A percentile compares a stretch with the other conserved stretches of the same genome.
Conservation (phyloP, 2,329 filamentous ascomycete species). For the Dactylella cylindrospora region DNA sequence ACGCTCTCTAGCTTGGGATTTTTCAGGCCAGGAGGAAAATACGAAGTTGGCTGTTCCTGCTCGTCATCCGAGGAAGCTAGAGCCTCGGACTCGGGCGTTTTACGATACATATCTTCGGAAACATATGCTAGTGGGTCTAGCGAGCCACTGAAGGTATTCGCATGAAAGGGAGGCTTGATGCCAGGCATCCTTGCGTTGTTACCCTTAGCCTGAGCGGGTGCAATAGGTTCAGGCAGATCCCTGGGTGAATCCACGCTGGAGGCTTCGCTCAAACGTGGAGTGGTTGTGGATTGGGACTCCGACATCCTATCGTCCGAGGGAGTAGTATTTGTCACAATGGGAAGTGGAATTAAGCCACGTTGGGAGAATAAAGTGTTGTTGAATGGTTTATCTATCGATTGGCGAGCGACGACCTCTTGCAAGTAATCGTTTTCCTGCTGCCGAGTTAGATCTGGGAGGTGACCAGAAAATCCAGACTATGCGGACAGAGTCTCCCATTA, state of each 20-base stretch:
- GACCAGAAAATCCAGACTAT: constrained; percentile 43
- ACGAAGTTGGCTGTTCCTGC: constrained; percentile 65
- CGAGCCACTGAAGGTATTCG: constrained; percentile 36
- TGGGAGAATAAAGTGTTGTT: constrained; percentile 42
- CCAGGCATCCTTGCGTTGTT: constrained; percentile 42
- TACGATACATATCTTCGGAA: constrained; percentile 56
- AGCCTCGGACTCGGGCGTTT: constrained; percentile 91
- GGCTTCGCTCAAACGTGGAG: constrained; percentile 48
- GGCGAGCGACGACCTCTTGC: constrained; percentile 41
- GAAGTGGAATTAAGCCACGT: constrained; percentile 42
- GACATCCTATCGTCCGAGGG: constrained; percentile 44
- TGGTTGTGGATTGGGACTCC: constrained; percentile 46
- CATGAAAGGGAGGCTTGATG: constrained; percentile 40
- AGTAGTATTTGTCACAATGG: constrained; percentile 38
- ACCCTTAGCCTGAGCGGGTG: constrained; percentile 30
- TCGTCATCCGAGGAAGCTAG: constrained; percentile 95
- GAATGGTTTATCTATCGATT: constrained; percentile 40
- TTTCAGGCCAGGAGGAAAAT: constrained; percentile 56
- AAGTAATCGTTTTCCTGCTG: constrained; percentile 44
- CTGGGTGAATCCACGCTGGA: constrained; percentile 48
- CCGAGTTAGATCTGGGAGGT: constrained; percentile 44
- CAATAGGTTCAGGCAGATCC: constrained; percentile 46
- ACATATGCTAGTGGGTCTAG: constrained; percentile 42
- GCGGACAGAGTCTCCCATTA: constrained; percentile 14
- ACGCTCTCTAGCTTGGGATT: constrained; percentile 57